Evolutionary conservation across 2,329 filamentous ascomycete species (phyloP), one percentile per base, ranked within the genome.

Genomic region (Verticillium zaregamsianum): DNA sequence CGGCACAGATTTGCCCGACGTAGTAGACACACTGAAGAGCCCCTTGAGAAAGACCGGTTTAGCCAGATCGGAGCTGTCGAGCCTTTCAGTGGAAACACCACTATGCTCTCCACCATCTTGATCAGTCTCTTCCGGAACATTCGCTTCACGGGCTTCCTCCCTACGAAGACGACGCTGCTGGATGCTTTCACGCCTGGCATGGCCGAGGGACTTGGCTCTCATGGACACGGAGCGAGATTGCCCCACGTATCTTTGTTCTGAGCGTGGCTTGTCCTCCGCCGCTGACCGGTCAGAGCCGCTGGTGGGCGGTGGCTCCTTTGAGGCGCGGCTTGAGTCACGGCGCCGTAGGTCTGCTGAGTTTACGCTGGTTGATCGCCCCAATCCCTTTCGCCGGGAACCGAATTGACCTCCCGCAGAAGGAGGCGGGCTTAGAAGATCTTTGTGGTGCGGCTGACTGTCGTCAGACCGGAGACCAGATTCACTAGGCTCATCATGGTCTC

Each of bases 1-100:
- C 1, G 88, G 81, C 12, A 98, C 86, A 1, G 94, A 92, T 72
- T 96, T 96, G 71, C 89, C 95, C 62, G 93, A 97, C 7, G 95
- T 99, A 0, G 95, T 99, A 4, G 92, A 96, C 60, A 98, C 95
- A 70, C 94, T 98, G 78, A 99, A 98, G 20, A 99, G 82, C 5
- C 95, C 95, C 76, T 98, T 99, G 62, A 99, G 85, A 74, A 90
- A 98, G 3, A 98, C 95, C 0, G 95, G 95, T 74, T 97, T 97
- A 59, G 94, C 89, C 64, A 94, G 86, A 67, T 96, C 92, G 5
- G 90, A 88, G 67, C 86, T 87, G 64, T 86, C 83, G 11, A 89
- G 74, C 28, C 84, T 78, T 49, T 89, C 86, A 2, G 82, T 86
- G 9, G 86, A 89, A 32, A 82, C 75, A 3, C 85, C 84, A 62